Conservation (phyloP, 805 yeast species). For the Myxozyma kluyveri region DNA sequence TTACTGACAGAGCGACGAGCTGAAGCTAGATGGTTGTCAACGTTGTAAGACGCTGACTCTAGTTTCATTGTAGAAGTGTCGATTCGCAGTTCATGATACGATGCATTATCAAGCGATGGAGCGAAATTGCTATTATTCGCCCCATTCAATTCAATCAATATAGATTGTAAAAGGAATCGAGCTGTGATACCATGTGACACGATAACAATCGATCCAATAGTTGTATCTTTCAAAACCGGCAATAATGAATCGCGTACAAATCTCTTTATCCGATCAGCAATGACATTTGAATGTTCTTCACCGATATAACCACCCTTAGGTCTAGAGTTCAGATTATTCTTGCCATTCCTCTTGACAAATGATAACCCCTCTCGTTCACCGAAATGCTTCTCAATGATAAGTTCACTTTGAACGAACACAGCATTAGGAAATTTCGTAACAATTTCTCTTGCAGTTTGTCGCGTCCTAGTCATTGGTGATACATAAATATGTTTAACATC, state of each 20-base stretch:
- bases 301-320: conserved; percentile 1
- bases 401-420: conserved; percentile 7
- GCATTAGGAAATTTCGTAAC: conserved; percentile 2
- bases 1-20: neutral
- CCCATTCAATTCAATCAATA: conserved; percentile 3
- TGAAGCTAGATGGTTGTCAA: conserved; percentile 3
- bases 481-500: conserved; percentile 4
- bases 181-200: conserved; percentile 23
- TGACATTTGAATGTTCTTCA: conserved; percentile 4
- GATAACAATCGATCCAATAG: conserved; percentile 5
- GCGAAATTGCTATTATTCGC: neutral
- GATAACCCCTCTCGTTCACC: conserved; percentile 11
- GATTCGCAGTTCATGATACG: conserved; percentile 14
- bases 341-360: too few relatives aligned
- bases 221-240: neutral
- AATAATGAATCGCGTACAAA: conserved; percentile 6
- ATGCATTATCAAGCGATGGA: conserved; percentile 17
- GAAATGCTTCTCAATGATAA: conserved; percentile 14
- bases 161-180: conserved; percentile 4
- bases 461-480: conserved; percentile 17
- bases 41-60: neutral
- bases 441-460: conserved; percentile 18
- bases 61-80: conserved; percentile 1
- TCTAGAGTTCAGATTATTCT: too few relatives aligned
- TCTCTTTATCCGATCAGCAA: conserved; percentile 6